Evolutionary conservation across 257 asterid species (phyloP), one percentile per base, ranked within the genome.

Genomic region (Solanum megistacrolobum): DNA sequence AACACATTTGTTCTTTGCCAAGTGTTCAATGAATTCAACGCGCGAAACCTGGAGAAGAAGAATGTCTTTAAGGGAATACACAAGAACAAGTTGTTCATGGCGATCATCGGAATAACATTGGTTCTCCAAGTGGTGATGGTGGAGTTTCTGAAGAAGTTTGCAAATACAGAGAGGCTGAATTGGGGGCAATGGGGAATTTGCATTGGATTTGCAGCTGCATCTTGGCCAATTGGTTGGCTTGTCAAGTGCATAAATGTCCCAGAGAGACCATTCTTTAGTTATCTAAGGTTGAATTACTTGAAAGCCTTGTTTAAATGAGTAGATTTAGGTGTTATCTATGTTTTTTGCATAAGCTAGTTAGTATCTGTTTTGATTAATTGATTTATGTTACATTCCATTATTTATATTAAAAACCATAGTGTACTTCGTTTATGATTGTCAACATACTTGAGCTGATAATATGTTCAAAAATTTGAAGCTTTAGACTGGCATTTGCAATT

Each of bases 181-280:
- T 88, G 89, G 93, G 89, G 86, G 13, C 89, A 91, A 55, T 92
- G 94, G 93, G 90, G 87, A 9, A 66, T 84, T 25, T 91, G 92
- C 78, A 52, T 91, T 2, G 94, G 88, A 39, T 88, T 88, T 46
- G 91, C 91, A 32, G 86, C 90, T 23, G 32, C 83, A 29, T 87
- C 91, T 46, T 87, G 92, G 93, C 92, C 92, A 16, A 87, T 91
- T 36, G 89, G 91, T 83, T 91, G 88, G 91, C 86, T 91, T 18
- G 87, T 92, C 73, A 92, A 92, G 87, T 89, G 85, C 69, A 29
- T 89, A 18, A 91, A 89, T 66, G 91, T 90, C 12, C 90, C 91
- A 81, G 83, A 89, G 62, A 87, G 60, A 78, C 91, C 93, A 32
- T 8, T 88, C 6, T 90, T 88, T 36, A 86, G 78, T 72, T 82